Evolutionary conservation across 1,284 basidiomycete genomes (phyloP), one percentile per base, ranked within the genome.

Genomic region (Trichosporon sp.): DNA sequence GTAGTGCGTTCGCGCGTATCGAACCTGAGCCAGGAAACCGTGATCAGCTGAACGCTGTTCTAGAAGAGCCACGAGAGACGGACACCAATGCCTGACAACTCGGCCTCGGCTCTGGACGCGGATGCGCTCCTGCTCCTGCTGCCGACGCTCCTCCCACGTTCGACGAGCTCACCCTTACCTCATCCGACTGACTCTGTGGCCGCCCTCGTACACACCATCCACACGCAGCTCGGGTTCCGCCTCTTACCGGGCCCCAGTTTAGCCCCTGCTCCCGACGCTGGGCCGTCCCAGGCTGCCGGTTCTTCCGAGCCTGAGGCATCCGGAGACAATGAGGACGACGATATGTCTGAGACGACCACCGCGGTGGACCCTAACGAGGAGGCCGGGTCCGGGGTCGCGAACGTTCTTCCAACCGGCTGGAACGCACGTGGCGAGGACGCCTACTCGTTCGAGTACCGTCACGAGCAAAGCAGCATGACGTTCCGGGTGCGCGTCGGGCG

Each of bases 191-290:
- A 83, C 66, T 79, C 79, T 1, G 69, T 85, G 51, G 81, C 83
- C 7, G 76, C 80, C 21, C 72, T 85, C 35, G 73, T 84, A 1
- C 85, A 86, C 70, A 71, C 84, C 3, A 78, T 85, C 29, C 83
- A 85, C 68, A 75, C 78, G 7, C 70, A 78, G 2, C 78, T 85
- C 12, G 77, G 77, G 2, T 85, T 86, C 75, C 79, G 83, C 12
- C 77, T 83, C 23, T 72, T 78, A 23, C 29, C 42, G 18, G 8
- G 23, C 5, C 2, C 65, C 2, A 34, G 51, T 4, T 13, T 15
- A 9, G 8, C 44, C n/a, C 6, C n/a, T n/a, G 64, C 27, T 4
- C 11, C 51, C 11, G 31, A 31, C 2, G n/a, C 44, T 29, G 53
- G 62, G 69, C 11, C 47, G 5, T 51, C 47, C 18, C 6, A 7